Conservation (phyloP, 768 basidiomycete genomes). For the Suillus variegatus region DNA sequence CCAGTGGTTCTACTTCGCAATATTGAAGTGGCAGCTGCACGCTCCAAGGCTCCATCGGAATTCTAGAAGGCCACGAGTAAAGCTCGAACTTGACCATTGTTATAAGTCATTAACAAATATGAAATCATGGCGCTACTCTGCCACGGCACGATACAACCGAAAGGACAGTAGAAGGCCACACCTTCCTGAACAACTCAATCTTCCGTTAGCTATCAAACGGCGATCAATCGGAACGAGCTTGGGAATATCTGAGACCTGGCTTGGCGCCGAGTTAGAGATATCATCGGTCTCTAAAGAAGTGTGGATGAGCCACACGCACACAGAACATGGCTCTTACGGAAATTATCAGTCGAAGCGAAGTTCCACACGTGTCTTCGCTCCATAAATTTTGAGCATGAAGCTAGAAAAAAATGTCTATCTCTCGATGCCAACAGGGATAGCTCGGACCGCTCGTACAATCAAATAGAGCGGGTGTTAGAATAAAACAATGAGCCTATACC, state of each 20-base stretch:
- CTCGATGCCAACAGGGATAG: background rate
- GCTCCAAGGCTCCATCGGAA: background rate
- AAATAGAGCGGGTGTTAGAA: background rate
- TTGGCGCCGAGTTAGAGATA: background rate
- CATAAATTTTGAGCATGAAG: background rate
- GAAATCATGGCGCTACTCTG: background rate
- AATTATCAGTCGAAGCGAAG: background rate
- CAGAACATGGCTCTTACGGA: background rate
- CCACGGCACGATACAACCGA: background rate
- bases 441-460: background rate
- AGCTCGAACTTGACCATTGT: background rate
- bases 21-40: background rate
- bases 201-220: background rate
- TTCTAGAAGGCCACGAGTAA: background rate
- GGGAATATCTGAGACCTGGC: background rate
- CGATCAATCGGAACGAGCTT: background rate
- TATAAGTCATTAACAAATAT: background rate
- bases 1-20: background rate
- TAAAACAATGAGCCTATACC: background rate
- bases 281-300: background rate
- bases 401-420: background rate
- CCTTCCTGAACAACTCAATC: background rate
- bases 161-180: background rate
- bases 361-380: background rate
- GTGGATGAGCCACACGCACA: background rate